phyloP scores from a whole-genome alignment of 352 stramenopile genomes.

The Phytopythium helicoides region DNA sequence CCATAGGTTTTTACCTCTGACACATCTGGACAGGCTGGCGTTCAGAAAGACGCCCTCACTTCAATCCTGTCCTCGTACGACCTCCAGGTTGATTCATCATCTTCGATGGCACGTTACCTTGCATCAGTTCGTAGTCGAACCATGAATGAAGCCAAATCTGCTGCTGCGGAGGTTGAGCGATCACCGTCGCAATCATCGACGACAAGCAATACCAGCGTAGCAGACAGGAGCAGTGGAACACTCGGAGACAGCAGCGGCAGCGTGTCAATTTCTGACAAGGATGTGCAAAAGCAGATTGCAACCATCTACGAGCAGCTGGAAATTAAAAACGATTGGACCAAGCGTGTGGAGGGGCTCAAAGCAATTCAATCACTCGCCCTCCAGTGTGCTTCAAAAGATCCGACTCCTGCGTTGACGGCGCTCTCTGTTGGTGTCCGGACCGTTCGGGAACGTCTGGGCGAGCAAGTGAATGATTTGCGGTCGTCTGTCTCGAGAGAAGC shows the following conservation, averaged over 20 bases:
- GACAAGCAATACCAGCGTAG: conserved; percentile 24
- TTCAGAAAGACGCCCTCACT: conserved; percentile 22
- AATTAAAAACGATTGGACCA: conserved; percentile 73
- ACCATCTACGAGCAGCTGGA: conserved; percentile 57
- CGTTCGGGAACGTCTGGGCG: conserved; percentile 61
- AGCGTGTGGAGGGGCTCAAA: conserved; percentile 69
- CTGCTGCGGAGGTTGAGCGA: conserved; percentile 10
- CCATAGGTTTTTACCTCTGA: neutral
- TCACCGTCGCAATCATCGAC: conserved; percentile 49
- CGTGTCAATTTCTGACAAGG: conserved; percentile 40
- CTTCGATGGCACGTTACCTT: conserved; percentile 56
- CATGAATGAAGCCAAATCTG: conserved; percentile 32
- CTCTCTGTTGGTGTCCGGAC: conserved; percentile 46
- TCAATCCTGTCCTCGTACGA: conserved; percentile 53
- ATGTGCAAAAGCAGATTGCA: conserved; percentile 58
- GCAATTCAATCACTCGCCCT: conserved; percentile 51
- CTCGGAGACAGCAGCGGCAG: conserved; percentile 7
- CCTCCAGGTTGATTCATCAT: conserved; percentile 36
- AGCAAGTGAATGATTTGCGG: conserved; percentile 76
- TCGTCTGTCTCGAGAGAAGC: conserved; percentile 77
- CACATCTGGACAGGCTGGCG: neutral
- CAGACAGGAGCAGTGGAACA: conserved; percentile 10
- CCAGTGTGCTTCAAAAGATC: conserved; percentile 36
- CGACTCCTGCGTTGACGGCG: conserved; percentile 13
- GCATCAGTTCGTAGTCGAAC: conserved; percentile 42